These are phyloP conservation scores for Suhomyces yuchorum DNA, from an alignment of 1,139 yeast species.

Conservation along the genomic window DNA sequence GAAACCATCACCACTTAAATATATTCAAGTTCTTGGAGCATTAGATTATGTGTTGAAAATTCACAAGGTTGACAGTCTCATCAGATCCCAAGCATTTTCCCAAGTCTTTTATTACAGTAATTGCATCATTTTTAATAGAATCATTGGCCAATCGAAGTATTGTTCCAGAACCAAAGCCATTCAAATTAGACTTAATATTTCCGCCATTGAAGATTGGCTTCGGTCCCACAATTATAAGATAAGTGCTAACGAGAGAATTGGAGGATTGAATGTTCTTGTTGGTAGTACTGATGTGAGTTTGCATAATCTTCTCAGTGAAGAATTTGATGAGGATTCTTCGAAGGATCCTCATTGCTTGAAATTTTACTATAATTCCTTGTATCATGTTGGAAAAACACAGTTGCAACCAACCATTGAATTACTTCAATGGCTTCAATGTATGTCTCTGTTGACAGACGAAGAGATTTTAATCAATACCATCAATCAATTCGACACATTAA, in stretches of 20 bases:
- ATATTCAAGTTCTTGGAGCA: constrained; percentile 87
- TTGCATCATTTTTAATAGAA: constrained; percentile 68
- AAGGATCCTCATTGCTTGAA: constrained; percentile 35
- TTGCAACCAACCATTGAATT: constrained; percentile 76
- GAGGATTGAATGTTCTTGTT: constrained; percentile 27
- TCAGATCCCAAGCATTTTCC: constrained; percentile 75
- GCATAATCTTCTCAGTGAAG: constrained; percentile 24
- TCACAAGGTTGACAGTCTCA: constrained; percentile 75
- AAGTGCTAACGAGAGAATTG: constrained; percentile 30
- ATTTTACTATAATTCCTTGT: constrained; percentile 60
- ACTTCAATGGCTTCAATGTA: constrained; percentile 87
- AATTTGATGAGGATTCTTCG: constrained; percentile 5
- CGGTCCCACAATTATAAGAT: constrained; percentile 72
- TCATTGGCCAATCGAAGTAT: constrained; percentile 65
- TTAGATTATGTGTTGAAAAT: constrained; percentile 80
- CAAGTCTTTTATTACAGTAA: constrained; percentile 81
- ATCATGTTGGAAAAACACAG: constrained; percentile 62
- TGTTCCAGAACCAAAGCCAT: constrained; percentile 83
- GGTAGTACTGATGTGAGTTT: constrained; percentile 21
- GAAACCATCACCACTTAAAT: constrained; percentile 85
- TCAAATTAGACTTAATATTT: constrained; percentile 83
- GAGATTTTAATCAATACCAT: constrained; percentile 60
- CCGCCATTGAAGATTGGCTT: constrained; percentile 91
- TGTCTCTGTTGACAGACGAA: constrained; percentile 61
- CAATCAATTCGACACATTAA: constrained; percentile 58